Conservation (phyloP, 179 eudicot genomes). For the Spinacia oleracea region DNA sequence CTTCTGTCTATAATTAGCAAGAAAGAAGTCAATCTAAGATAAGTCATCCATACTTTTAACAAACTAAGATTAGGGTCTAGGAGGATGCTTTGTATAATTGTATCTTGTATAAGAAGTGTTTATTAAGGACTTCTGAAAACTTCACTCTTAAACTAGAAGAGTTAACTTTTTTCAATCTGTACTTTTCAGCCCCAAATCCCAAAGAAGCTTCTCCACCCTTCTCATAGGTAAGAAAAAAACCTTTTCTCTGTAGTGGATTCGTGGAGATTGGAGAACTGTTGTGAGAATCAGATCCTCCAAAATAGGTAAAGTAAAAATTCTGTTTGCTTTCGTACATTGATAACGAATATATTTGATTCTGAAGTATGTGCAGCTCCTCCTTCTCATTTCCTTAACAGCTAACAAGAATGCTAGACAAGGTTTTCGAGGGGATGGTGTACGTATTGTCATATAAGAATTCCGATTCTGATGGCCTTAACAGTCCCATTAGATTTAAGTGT, state of each 20-base stretch:
- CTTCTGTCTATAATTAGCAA: background rate
- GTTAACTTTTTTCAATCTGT: background rate
- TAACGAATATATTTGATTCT: background rate
- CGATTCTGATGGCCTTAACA: background rate
- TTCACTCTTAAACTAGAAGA: slow-evolving; percentile 12
- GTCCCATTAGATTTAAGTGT: background rate
- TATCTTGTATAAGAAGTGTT: background rate
- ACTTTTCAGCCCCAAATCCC: slow-evolving; percentile 33
- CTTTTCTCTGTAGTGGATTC: slow-evolving; percentile 1
- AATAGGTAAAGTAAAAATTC: background rate
- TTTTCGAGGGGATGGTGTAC: background rate
- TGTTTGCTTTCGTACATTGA: background rate
- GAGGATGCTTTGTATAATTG: slow-evolving; percentile 12
- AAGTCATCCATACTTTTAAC: background rate
- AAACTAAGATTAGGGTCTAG: background rate
- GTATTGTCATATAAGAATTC: background rate
- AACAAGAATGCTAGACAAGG: background rate
- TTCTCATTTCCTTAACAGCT: background rate
- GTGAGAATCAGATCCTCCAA: slow-evolving; percentile 2
- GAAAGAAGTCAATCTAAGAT: background rate
- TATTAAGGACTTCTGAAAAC: background rate
- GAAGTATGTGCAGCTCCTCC: background rate
- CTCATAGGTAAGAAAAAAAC: background rate
- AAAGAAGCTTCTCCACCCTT: slow-evolving; percentile 27
- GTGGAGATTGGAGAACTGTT: background rate